Percentiles rank a stretch among this genome's conserved stretches.
phyloP scores from a whole-genome alignment of 768 basidiomycete genomes.

The Pleurotus salmoneostramineus region DNA sequence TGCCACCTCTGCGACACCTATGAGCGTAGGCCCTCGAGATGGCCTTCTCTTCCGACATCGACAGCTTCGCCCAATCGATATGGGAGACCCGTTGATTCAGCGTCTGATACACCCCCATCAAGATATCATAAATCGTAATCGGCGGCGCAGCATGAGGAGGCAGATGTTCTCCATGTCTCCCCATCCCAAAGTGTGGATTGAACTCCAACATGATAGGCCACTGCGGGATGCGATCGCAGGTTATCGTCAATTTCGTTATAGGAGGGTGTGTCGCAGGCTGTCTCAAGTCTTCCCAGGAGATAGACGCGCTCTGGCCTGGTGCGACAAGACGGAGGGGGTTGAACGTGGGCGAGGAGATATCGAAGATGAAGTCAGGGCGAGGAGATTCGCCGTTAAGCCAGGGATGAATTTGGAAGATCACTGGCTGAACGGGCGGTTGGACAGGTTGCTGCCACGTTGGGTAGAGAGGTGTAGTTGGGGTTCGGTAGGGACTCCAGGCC shows the following conservation, averaged over 20 bases:
- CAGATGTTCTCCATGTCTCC: slow-evolving; percentile 13
- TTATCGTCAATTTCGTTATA: slow-evolving; percentile 49
- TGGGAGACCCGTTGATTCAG: slow-evolving; percentile 43
- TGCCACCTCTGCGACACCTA: slow-evolving; percentile 29
- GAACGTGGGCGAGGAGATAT: slow-evolving; percentile 47
- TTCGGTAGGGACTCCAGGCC: slow-evolving; percentile 18
- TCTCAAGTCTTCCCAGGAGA: slow-evolving; percentile 41
- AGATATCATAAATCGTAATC: slow-evolving; percentile 57
- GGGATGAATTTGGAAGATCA: slow-evolving; percentile 36
- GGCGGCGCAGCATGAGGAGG: slow-evolving; percentile 24
- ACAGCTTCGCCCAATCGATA: slow-evolving; percentile 31
- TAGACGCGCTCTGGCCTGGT: slow-evolving; percentile 28
- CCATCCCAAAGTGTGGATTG: slow-evolving; percentile 16
- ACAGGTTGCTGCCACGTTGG: slow-evolving; percentile 13
- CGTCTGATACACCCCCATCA: slow-evolving; percentile 44
- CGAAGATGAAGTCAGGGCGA: slow-evolving; percentile 46
- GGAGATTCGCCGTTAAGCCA: slow-evolving; percentile 49
- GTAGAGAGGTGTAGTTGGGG: slow-evolving; percentile 12
- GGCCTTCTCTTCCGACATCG: slow-evolving; percentile 21
- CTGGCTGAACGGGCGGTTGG: slow-evolving; percentile 7
- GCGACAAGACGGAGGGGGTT: slow-evolving; percentile 36
- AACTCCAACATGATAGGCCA: slow-evolving; percentile 59
- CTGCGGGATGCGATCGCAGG: slow-evolving; percentile 50
- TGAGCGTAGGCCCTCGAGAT: slow-evolving; percentile 33
- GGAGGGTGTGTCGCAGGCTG: slow-evolving; percentile 56